These are phyloP conservation scores for Claviceps sp. DNA, from an alignment of 2,329 filamentous ascomycete genomes.

Conservation along the genomic window DNA sequence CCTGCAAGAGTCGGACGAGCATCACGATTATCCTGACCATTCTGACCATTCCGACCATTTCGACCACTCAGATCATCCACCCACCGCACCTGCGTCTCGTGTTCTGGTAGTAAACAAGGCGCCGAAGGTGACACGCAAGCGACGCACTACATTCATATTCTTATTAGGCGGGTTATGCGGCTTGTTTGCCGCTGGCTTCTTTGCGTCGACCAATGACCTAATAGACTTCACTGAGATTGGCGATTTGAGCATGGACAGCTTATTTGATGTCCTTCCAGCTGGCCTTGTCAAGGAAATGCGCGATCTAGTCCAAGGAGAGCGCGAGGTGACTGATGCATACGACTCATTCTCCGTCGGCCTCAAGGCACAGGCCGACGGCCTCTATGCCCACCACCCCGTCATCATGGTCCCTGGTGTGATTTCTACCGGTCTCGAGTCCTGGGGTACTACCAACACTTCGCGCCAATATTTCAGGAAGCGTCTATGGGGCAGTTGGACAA, in stretches of 20 bases:
- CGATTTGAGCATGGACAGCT: conserved; percentile 69
- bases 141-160: conserved; percentile 72
- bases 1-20: conserved; percentile 16
- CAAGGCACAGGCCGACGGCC: conserved; percentile 67
- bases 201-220: conserved; percentile 78
- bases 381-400: conserved; percentile 72
- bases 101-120: conserved; percentile 31
- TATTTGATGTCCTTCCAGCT: conserved; percentile 79
- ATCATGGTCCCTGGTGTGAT: conserved; percentile 98
- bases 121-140: conserved; percentile 45
- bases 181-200: conserved; percentile 75
- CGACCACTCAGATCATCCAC: conserved; percentile 15
- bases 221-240: conserved; percentile 61
- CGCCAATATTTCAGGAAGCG: conserved; percentile 87
- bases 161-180: conserved; percentile 81
- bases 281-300: conserved; percentile 75
- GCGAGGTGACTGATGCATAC: conserved; percentile 70
- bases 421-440: conserved; percentile 90
- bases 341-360: conserved; percentile 88
- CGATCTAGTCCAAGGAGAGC: conserved; percentile 76
- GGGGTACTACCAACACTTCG: conserved; percentile 78
- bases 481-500: conserved; percentile 95
- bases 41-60: conserved; percentile 10
- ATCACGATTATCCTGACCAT: conserved; percentile 2
- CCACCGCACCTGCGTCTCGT: conserved; percentile 16